These are phyloP conservation scores for Multifurca ochricompacta DNA, from an alignment of 768 basidiomycete species.

Conservation along the genomic window DNA sequence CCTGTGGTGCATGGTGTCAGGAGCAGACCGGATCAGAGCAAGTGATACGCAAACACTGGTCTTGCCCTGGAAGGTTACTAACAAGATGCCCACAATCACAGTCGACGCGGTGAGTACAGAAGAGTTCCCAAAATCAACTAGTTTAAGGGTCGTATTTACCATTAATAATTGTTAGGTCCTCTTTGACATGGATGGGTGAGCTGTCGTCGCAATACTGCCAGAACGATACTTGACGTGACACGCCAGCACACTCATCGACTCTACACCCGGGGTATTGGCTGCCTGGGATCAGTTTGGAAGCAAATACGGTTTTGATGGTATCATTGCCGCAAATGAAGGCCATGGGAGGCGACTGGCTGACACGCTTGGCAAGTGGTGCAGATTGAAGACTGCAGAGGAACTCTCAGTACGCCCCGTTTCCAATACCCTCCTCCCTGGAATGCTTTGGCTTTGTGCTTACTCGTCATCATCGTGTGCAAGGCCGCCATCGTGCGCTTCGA, in stretches of 20 bases:
- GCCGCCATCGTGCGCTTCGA: constrained; percentile 73
- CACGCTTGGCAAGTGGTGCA: constrained; percentile 64
- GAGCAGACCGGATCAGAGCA: no score
- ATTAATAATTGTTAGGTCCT: constrained; percentile 38
- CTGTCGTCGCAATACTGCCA: neutral
- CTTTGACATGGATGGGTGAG: constrained; percentile 66
- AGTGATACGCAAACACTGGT: neutral
- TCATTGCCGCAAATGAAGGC: constrained; percentile 45
- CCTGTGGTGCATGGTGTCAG: no score
- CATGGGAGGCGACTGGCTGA: constrained; percentile 76
- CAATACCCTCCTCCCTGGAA: no score
- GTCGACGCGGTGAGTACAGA: constrained; percentile 45
- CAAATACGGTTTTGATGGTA: constrained; percentile 48
- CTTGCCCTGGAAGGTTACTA: neutral
- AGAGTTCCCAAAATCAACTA: neutral
- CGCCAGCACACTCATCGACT: constrained; percentile 70
- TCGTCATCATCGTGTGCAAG: constrained; percentile 21
- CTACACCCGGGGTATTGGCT: constrained; percentile 72
- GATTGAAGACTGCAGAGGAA: constrained; percentile 46
- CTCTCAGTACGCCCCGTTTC: constrained; percentile 40
- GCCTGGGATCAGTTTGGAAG: constrained; percentile 68
- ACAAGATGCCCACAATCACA: constrained; percentile 31
- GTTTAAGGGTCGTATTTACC: no score
- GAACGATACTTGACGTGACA: neutral
- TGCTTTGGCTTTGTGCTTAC: constrained; percentile 2